Conservation (phyloP, 495 filamentous ascomycete genomes). For the Aspergillus campestris region DNA sequence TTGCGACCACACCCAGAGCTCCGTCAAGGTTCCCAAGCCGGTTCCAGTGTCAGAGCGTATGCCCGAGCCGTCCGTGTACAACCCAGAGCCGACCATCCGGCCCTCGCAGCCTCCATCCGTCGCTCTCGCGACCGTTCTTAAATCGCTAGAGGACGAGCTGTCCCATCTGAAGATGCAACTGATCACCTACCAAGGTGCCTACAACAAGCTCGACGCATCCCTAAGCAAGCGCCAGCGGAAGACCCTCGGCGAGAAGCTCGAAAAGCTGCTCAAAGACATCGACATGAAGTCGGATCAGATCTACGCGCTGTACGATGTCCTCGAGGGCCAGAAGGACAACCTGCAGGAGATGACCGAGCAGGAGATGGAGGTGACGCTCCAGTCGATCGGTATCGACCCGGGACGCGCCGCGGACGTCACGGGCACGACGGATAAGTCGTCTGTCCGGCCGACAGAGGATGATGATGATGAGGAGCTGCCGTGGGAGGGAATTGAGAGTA, state of each 20-base stretch:
- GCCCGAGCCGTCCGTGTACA: constrained; percentile 39
- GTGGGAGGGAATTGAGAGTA: constrained; percentile 48
- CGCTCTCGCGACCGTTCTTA: constrained; percentile 73
- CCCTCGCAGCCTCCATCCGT: constrained; percentile 65
- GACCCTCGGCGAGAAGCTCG: constrained; percentile 53
- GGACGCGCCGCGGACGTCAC: constrained; percentile 22
- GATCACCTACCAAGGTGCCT: constrained; percentile 45
- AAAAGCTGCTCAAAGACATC: constrained; percentile 53
- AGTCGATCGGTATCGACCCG: constrained; percentile 45
- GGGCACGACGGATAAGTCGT: constrained; percentile 26
- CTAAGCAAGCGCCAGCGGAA: constrained; percentile 62
- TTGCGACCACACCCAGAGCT: constrained; percentile 33
- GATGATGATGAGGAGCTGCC: constrained; percentile 38
- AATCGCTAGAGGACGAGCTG: constrained; percentile 74
- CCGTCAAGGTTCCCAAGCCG: constrained; percentile 56
- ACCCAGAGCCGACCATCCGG: constrained; percentile 67
- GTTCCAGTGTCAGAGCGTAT: constrained; percentile 64
- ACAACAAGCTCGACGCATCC: constrained; percentile 61
- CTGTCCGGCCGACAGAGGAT: constrained; percentile 21
- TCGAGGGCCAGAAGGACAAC: constrained; percentile 67
- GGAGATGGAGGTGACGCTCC: constrained; percentile 60
- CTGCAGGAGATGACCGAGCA: constrained; percentile 57
- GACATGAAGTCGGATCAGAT: constrained; percentile 81
- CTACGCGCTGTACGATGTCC: constrained; percentile 81
- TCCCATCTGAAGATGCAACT: constrained; percentile 67